These are phyloP conservation scores for Suillus alpinus DNA, from an alignment of 768 basidiomycete genomes.

Conservation along the genomic window DNA sequence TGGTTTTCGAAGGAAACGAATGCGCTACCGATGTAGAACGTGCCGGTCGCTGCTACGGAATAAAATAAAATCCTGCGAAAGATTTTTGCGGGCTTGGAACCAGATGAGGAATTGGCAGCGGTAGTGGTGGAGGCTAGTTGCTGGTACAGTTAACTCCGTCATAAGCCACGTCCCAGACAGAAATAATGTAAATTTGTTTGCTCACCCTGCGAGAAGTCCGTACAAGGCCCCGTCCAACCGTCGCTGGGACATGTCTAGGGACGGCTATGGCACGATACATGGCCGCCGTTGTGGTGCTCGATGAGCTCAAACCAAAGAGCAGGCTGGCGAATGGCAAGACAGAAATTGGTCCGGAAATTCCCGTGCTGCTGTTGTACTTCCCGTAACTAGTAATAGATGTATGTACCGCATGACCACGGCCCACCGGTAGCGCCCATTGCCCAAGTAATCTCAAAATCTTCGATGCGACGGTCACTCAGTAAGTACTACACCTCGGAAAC, in stretches of 20 bases:
- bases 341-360: constrained; percentile 6
- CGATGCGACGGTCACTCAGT: background rate
- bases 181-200: constrained; percentile 8
- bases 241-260: constrained; percentile 48
- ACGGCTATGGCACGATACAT: constrained; percentile 58
- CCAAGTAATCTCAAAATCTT: background rate
- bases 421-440: background rate
- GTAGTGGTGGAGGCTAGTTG: constrained; percentile 57
- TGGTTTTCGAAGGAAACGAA: constrained; percentile 77
- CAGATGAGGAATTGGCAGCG: constrained; percentile 18
- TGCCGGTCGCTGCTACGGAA: constrained; percentile 62
- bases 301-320: constrained; percentile 3
- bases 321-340: background rate
- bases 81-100: constrained; percentile 53
- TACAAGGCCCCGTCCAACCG: constrained; percentile 44
- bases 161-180: constrained; percentile 4
- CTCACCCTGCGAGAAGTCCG: constrained; percentile 62
- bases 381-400: no score
- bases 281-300: constrained; percentile 14
- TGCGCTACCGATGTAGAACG: constrained; percentile 82
- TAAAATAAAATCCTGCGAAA: constrained; percentile 65
- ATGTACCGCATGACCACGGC: no score
- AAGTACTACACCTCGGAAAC: background rate
- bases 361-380: background rate
- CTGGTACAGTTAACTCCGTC: constrained; percentile 33